Conservation (phyloP, 2,329 filamentous ascomycete genomes). For the Cladosporium halotolerans region DNA sequence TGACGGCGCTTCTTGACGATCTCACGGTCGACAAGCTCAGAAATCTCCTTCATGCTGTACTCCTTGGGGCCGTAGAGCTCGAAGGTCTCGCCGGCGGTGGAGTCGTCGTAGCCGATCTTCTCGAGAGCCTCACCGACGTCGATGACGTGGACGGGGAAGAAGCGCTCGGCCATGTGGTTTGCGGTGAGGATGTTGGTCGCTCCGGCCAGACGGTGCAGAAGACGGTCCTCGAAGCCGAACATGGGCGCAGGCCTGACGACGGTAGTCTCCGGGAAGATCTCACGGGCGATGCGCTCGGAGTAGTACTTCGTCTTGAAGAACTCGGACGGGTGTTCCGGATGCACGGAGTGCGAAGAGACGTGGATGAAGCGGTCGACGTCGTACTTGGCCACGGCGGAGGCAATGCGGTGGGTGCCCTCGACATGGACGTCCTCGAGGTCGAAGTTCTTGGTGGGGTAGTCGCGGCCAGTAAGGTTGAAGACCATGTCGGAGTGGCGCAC, state of each 20-base stretch:
- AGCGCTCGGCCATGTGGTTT: conserved; percentile 89
- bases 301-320: conserved; percentile 87
- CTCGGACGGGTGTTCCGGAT: conserved; percentile 71
- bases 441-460: conserved; percentile 99
- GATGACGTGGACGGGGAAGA: conserved; percentile 85
- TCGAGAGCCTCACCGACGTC: conserved; percentile 88
- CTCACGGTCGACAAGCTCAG: conserved; percentile 81
- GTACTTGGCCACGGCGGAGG: conserved; percentile 92
- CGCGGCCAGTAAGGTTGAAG: conserved; percentile 89
- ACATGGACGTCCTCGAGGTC: conserved; percentile 86
- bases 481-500: conserved; percentile 96
- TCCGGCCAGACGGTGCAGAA: conserved; percentile 78
- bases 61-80: conserved; percentile 92
- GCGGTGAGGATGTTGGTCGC: conserved; percentile 77
- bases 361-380: conserved; percentile 96
- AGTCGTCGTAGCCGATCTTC: conserved; percentile 84
- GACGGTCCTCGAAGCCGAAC: conserved; percentile 90
- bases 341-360: conserved; percentile 88
- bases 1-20: conserved; percentile 85
- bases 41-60: conserved; percentile 84
- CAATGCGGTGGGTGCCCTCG: conserved; percentile 86
- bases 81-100: conserved; percentile 80
- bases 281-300: conserved; percentile 76
- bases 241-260: conserved; percentile 90
- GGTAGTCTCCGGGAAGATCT: conserved; percentile 93